Conservation (phyloP, 2,329 filamentous ascomycete genomes). For the Penicillium sp. region DNA sequence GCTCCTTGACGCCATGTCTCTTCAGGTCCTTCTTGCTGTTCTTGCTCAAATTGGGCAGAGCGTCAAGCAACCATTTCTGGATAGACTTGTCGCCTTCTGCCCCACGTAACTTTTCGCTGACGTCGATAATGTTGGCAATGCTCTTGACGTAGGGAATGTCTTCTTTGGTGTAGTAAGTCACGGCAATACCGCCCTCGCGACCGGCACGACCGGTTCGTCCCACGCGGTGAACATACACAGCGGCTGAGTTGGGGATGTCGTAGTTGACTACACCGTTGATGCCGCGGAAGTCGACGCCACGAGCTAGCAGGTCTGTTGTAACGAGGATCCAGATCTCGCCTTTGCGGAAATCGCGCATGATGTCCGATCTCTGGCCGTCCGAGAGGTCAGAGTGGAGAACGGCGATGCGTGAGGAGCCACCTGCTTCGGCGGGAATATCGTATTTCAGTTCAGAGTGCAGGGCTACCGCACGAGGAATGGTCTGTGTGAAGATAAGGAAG, state of each 20-base stretch:
- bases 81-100: slow-evolving; percentile 55
- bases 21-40: slow-evolving; percentile 78
- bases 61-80: slow-evolving; percentile 82
- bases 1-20: slow-evolving; percentile 72
- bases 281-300: slow-evolving; percentile 90
- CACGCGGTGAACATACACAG: slow-evolving; percentile 87
- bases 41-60: slow-evolving; percentile 78
- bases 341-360: slow-evolving; percentile 85
- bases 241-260: slow-evolving; percentile 87
- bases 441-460: slow-evolving; percentile 87
- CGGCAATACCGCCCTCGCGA: slow-evolving; percentile 77
- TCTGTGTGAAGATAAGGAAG: slow-evolving; percentile 94
- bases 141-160: slow-evolving; percentile 86
- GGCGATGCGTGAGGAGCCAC: slow-evolving; percentile 77
- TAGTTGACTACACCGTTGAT: slow-evolving; percentile 97
- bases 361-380: slow-evolving; percentile 66
- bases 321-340: slow-evolving; percentile 96
- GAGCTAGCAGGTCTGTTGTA: slow-evolving; percentile 87
- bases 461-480: slow-evolving; percentile 82
- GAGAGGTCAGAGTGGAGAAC: slow-evolving; percentile 85
- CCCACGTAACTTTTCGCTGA: slow-evolving; percentile 66
- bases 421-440: slow-evolving; percentile 85
- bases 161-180: slow-evolving; percentile 94
- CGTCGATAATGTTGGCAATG: slow-evolving; percentile 86
- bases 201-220: slow-evolving; percentile 88